Base-by-base conservation (phyloP, 2,329 filamentous ascomycete genomes). In the Aureobasidium namibiae region DNA sequence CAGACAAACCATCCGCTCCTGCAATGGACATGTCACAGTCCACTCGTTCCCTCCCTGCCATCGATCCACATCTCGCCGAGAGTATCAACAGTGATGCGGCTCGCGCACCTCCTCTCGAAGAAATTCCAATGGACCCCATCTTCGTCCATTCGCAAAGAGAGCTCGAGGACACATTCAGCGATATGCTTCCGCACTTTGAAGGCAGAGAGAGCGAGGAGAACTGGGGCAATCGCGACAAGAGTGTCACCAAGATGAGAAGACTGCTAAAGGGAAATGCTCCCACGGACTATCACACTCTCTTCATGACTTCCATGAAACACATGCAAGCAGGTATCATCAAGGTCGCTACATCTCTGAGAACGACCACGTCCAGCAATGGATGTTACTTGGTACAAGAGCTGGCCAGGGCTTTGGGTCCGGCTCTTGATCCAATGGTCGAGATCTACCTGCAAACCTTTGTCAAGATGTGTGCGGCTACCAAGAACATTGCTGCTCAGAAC, bases 251-350 rank as follows among this genome's bases (percentile, higher is more conserved):
- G 64, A 74, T 97, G 50, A 84, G 92, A 56, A 83, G 85, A 63
- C 80, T 96, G 26, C 83, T 90, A 53, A 89, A 87, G 62, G 92
- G 92, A 59, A 97, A 97, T 70, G 88, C 87, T 5, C 83, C 88
- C 0, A 80, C 82, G 26, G 90, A 95, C 63, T 96, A 88, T 67
- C 80, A 84, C 41, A 83, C 85, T 31, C 77, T 81, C 2, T 95
- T 91, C 67, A 70, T 95, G 41, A 73, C 78, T 3, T 84, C 84
- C 21, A 81, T 95, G 61, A 90, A 91, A 65, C 78, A 77, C 39
- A 75, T 95, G 52, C 76, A 96, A 33, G 92, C 96, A 67, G 91
- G 92, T 57, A 92, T 96, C 56, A 80, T 96, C 69, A 96, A 96
- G 71, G 85, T 88, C 2, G 78, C 89, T 39, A 89, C 80, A 67